A percentile compares a stretch with the other conserved stretches of the same genome.
Conservation (phyloP, 2,329 filamentous ascomycete genomes). For the Fusarium begoniae region DNA sequence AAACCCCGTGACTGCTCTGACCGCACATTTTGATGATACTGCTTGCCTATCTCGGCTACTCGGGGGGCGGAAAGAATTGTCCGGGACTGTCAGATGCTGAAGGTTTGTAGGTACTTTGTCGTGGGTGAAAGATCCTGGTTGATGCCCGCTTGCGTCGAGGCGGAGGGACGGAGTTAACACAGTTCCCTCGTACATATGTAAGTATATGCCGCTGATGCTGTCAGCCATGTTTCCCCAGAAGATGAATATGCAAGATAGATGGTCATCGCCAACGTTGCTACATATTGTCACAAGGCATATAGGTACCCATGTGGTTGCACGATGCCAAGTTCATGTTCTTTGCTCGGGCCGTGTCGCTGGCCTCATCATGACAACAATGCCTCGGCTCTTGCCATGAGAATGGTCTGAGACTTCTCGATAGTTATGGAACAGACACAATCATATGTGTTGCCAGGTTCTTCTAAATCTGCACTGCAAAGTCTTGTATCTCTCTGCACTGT, state of each 20-base stretch:
- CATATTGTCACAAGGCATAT: conserved; percentile 4
- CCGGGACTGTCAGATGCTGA: conserved; percentile 26
- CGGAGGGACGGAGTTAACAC: conserved; percentile 13
- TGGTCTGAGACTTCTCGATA: background rate
- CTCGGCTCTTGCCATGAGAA: background rate
- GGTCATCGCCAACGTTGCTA: conserved; percentile 21
- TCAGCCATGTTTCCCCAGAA: conserved; percentile 14
- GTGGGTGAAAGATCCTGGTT: conserved; percentile 13
- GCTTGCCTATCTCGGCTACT: conserved; percentile 8
- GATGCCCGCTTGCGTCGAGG: background rate
- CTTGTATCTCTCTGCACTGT: conserved; percentile 21
- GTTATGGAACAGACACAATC: background rate
- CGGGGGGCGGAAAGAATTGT: conserved; percentile 26
- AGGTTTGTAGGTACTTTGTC: background rate
- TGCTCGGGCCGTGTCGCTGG: background rate
- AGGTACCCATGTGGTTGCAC: background rate
- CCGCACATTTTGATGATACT: conserved; percentile 31
- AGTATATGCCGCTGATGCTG: conserved; percentile 2
- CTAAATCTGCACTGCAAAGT: conserved; percentile 12
- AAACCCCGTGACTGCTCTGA: conserved; percentile 35
- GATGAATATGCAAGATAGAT: conserved; percentile 39
- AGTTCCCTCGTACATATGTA: background rate
- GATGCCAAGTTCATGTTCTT: background rate
- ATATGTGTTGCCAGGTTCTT: conserved; percentile 21
- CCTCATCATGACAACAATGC: background rate